Evolutionary conservation across 192 early-diverging fungal species (phyloP), one percentile per base, ranked within the genome.

Genomic region (Geranomyces michiganensis): DNA sequence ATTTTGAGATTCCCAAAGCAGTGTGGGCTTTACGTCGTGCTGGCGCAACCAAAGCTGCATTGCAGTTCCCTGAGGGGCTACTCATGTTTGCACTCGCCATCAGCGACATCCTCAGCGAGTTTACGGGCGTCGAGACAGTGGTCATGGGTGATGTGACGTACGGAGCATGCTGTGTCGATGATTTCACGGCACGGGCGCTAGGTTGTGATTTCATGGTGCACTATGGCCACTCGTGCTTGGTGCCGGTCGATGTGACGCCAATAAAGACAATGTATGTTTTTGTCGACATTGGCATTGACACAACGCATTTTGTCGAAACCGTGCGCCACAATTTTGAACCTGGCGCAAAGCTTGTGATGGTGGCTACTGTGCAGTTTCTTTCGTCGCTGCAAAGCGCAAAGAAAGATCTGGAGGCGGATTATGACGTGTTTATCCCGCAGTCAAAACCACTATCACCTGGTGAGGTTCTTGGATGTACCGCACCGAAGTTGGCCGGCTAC

Each of bases 71-170:
- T 21, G 97, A 99, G 73, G 97, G 97, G 4, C 84, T 99, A 44
- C 78, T 96, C 69, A 92, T 99, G 76, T 99, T 93, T 83, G 91
- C 96, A 1, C 92, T 94, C 51, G 87, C 90, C 0, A 96, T 99
- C 24, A 80, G 92, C 8, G 97, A 99, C 71, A 97, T 99, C 64
- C 71, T 99, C 17, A 91, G 95, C 84, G 79, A 84, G 58, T 96
- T 93, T 74, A 88, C 90, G 68, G 77, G 82, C 8, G 95, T 94
- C 0, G 95, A 97, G 68, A 94, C 94, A 7, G 82, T 99, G 14
- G 90, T 99, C 30, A 97, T 98, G 95, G 96, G 95, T 31, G 97
- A 99, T 76, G 97, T 99, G 0, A 99, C 97, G 0, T 99, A 99
- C 71, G 97, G 97, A 21, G 97, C 97, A 7, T 99, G 97, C 75